Evolutionary conservation across 768 basidiomycete species (phyloP), one percentile per base, ranked within the genome.

Genomic region (Gautieria morchelliformis): DNA sequence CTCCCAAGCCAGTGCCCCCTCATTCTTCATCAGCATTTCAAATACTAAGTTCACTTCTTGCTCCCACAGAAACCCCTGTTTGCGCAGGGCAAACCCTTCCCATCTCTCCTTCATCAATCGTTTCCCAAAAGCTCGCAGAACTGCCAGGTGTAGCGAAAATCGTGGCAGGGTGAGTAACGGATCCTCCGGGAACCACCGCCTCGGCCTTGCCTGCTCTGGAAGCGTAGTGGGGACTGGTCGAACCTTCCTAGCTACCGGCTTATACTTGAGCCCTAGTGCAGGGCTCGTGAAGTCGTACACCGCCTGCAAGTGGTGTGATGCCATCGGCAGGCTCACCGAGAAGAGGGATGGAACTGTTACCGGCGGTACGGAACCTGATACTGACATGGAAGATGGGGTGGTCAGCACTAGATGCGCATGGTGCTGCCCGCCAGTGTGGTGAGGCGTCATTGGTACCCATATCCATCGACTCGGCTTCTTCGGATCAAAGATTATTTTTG

Each of bases 21-120:
- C 51, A 39, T 61, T 51, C 17, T 55, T 19, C 20, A 52, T 60
- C 57, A 77, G 62, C 2, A 74, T 46, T 17, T 72, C 63, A 30
- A 73, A 66, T 1, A 70, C 30, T 5, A 76, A 58, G 6, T 63
- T 63, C 4, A 59, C 57, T 47, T 75, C 73, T 27, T 70, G 68
- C 0, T 63, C 61, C 63, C 54, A 67, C 0, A 78, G 64, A 53
- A 75, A 76, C 0, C 47, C 53, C 3, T 30, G 35, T 9, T 61
- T 58, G 3, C 41, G 17, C 5, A 63, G 30, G 17, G 64, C 59
- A 27, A 66, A 24, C 0, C 17, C 50, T 0, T 53, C 58, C 27
- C 42, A 51, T 0, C 64, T 56, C 27, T 68, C 66, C 11, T 46
- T 22, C 7, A 62, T 66, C 35, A 65, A 59, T 10, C 60, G 59